Conservation (phyloP, 768 basidiomycete genomes). For the Candolleomyces efflorescens region DNA sequence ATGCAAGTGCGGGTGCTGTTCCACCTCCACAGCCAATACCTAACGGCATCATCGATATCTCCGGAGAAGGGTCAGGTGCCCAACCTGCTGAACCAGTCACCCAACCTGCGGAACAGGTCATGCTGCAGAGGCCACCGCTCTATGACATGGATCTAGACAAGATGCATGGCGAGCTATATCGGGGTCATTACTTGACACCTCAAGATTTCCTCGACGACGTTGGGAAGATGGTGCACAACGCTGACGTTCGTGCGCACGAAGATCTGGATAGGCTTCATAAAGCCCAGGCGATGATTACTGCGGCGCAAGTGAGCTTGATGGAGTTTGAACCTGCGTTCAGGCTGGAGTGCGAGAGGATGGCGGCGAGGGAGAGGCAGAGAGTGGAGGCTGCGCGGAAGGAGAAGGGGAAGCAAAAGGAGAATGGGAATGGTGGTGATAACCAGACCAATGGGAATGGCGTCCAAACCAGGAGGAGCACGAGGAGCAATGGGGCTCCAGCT, state of each 20-base stretch:
- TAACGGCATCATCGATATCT: slow-evolving; percentile 42
- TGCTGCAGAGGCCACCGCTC: slow-evolving; percentile 35
- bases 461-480: slow-evolving; percentile 56
- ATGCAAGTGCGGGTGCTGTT: slow-evolving; percentile 17
- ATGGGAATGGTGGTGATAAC: slow-evolving; percentile 25
- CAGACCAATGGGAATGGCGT: slow-evolving; percentile 38
- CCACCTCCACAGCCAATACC: slow-evolving; percentile 31
- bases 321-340: slow-evolving; percentile 79
- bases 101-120: slow-evolving; percentile 20
- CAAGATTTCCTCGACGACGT: slow-evolving; percentile 85
- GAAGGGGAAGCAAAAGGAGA: slow-evolving; percentile 39
- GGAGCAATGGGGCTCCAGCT: slow-evolving; percentile 67
- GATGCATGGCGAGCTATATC: slow-evolving; percentile 84
- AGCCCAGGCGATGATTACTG: slow-evolving; percentile 87
- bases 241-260: slow-evolving; percentile 47
- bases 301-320: slow-evolving; percentile 79
- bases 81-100: slow-evolving; percentile 22
- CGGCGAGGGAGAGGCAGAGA: slow-evolving; percentile 65
- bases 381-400: slow-evolving; percentile 53
- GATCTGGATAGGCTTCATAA: slow-evolving; percentile 76
- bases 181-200: slow-evolving; percentile 81
- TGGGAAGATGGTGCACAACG: slow-evolving; percentile 76
- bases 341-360: slow-evolving; percentile 87
- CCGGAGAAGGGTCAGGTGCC: slow-evolving; percentile 32
- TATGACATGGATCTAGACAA: slow-evolving; percentile 90